A percentile compares a stretch with the other conserved stretches of the same genome.
Conservation (phyloP, 345 rosid genomes). For the Brassica incana region DNA sequence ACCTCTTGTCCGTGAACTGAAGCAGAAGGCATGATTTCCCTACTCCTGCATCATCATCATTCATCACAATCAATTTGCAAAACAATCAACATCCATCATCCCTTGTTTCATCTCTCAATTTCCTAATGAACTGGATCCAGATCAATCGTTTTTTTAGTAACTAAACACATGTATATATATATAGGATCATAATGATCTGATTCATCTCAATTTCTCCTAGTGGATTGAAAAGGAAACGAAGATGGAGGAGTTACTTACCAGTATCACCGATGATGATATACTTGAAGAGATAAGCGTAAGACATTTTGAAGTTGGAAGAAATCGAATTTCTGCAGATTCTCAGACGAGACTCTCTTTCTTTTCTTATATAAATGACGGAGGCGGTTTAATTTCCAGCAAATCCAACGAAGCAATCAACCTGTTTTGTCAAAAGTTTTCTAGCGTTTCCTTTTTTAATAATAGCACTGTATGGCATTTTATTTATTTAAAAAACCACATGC, state of each 20-base stretch:
- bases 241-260: slow-evolving; percentile 40
- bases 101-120: background rate
- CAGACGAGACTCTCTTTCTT: background rate
- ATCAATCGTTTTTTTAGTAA: background rate
- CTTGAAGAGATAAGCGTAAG: slow-evolving; percentile 95
- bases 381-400: slow-evolving; percentile 34
- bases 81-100: background rate
- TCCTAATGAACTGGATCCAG: background rate
- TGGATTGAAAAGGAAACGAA: background rate
- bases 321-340: background rate
- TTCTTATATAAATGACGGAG: slow-evolving; percentile 19
- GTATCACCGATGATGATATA: slow-evolving; percentile 99
- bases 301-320: slow-evolving; percentile 32
- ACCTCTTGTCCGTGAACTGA: slow-evolving; percentile 97
- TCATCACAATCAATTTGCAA: background rate
- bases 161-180: no score
- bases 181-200: background rate
- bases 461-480: background rate
- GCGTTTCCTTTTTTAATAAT: background rate
- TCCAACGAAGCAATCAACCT: slow-evolving; percentile 41
- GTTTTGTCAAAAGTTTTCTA: background rate
- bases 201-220: background rate
- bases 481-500: background rate
- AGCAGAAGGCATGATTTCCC: slow-evolving; percentile 97
- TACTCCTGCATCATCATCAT: slow-evolving; percentile 54